Evolutionary conservation across 2,329 filamentous ascomycete species (phyloP).

Genomic region (Bipolaris zeicola): DNA sequence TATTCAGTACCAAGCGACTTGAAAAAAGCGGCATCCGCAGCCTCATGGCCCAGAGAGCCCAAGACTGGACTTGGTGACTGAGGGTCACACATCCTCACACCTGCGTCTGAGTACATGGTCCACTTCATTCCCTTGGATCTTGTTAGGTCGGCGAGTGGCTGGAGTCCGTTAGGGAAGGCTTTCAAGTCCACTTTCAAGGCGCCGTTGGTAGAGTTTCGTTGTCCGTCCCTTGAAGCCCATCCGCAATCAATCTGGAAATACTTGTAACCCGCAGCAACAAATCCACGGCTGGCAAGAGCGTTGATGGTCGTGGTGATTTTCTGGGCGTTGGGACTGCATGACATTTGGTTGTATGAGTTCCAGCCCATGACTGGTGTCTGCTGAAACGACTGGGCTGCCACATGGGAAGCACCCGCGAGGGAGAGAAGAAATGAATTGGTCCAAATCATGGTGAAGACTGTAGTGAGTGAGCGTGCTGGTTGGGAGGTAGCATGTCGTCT

Average conservation of each 20-base stretch:
- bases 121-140: slow-evolving; percentile 32
- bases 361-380: slow-evolving; percentile 26
- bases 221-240: slow-evolving; percentile 24
- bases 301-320: slow-evolving; percentile 27
- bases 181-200: slow-evolving; percentile 21
- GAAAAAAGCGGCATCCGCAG: slow-evolving; percentile 26
- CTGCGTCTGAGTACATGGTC: slow-evolving; percentile 31
- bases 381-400: slow-evolving; percentile 23
- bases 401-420: slow-evolving; percentile 16
- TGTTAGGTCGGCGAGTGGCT: slow-evolving; percentile 25
- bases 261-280: slow-evolving; percentile 26
- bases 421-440: slow-evolving; percentile 11
- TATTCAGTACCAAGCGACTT: slow-evolving; percentile 29
- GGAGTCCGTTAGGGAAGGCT: slow-evolving; percentile 23
- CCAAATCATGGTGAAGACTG: slow-evolving; percentile 4
- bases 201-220: slow-evolving; percentile 23
- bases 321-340: slow-evolving; percentile 22
- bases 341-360: slow-evolving; percentile 28
- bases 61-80: slow-evolving; percentile 23
- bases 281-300: slow-evolving; percentile 22
- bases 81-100: slow-evolving; percentile 27
- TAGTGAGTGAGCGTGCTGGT: background rate
- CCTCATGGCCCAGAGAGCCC: slow-evolving; percentile 23
- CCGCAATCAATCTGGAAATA: slow-evolving; percentile 29
- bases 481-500: background rate